Evolutionary conservation across 805 yeast species (phyloP), one percentile per base, ranked within the genome.

Genomic region (Candida coleopterorum): DNA sequence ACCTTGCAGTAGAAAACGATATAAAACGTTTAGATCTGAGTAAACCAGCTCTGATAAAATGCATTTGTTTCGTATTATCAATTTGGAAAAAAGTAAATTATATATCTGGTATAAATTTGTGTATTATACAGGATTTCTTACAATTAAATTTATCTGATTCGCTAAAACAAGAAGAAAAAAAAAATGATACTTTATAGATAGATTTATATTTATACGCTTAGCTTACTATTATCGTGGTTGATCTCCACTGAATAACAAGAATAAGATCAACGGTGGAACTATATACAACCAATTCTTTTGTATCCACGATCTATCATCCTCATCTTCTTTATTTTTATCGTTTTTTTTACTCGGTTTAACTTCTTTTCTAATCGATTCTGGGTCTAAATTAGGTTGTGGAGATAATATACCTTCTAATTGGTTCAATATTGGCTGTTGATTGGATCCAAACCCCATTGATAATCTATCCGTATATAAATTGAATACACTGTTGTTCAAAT

Each of bases 221-320:
- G n/a, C n/a, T n/a, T 21, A 6, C 34, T 29, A 25, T 26, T 30
- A 17, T 27, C 26, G 31, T 22, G 20, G 26, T 24, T 29, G 34
- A 9, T 35, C 37, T 12, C 39, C 41, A 20, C 37, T 34, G 12
- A 40, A 22, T 15, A 40, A 6, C 25, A 43, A 21, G 25, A 74
- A 26, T 39, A 66, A 41, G 9, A 76, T 33, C 16, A 73, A 42
- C 10, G 75, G 74, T 2, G 79, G 75, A 6, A 75, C 75, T 18
- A 79, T 59, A 52, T 73, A 77, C 68, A 75, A 64, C 84, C 84
- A 79, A 55, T 79, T 72, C 52, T 72, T 71, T 50, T 77, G 82
- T 12, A 78, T 57, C 55, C 76, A 77, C 4, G 79, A 69, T 25
- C 64, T 49, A 11, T 50, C 51, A 32, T 52, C 62, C 24, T 52